Conservation (phyloP, 2,329 filamentous ascomycete genomes). For the Epichloe sp. region DNA sequence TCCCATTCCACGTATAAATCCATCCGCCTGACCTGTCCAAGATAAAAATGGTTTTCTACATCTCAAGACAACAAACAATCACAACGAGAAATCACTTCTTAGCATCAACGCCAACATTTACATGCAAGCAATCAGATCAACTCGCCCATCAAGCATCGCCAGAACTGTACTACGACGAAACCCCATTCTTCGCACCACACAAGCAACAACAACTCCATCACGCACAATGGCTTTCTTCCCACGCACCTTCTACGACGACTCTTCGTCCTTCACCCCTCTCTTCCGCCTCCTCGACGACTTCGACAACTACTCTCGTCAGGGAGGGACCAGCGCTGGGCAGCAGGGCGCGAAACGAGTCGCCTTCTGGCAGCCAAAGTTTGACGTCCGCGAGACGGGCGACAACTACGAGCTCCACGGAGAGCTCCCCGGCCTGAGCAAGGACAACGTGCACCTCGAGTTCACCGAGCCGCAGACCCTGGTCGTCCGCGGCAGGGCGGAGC, state of each 20-base stretch:
- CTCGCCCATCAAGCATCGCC: constrained; percentile 13
- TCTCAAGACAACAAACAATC: not conserved
- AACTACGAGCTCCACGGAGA: constrained; percentile 64
- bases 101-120: constrained; percentile 4
- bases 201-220: constrained; percentile 8
- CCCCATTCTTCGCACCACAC: constrained; percentile 7
- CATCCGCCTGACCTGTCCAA: not conserved
- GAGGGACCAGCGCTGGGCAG: constrained; percentile 2
- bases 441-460: constrained; percentile 62
- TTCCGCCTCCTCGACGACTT: constrained; percentile 47
- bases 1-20: constrained; percentile 2
- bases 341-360: constrained; percentile 16
- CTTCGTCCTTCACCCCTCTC: constrained; percentile 36
- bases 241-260: constrained; percentile 35
- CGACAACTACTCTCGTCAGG: constrained; percentile 33
- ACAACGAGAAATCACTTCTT: not conserved
- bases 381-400: constrained; percentile 52
- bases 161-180: constrained; percentile 14
- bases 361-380: constrained; percentile 56
- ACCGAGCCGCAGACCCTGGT: constrained; percentile 55
- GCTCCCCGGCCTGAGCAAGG: constrained; percentile 58
- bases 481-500: constrained; percentile 53
- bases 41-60: no score
- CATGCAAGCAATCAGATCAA: constrained; percentile 13
- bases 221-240: constrained; percentile 49